Percentiles rank a stretch among this genome's conserved stretches.
These are phyloP conservation scores for Crithidia sp. DNA, from an alignment of 208 protist genomes.

Conservation along the genomic window DNA sequence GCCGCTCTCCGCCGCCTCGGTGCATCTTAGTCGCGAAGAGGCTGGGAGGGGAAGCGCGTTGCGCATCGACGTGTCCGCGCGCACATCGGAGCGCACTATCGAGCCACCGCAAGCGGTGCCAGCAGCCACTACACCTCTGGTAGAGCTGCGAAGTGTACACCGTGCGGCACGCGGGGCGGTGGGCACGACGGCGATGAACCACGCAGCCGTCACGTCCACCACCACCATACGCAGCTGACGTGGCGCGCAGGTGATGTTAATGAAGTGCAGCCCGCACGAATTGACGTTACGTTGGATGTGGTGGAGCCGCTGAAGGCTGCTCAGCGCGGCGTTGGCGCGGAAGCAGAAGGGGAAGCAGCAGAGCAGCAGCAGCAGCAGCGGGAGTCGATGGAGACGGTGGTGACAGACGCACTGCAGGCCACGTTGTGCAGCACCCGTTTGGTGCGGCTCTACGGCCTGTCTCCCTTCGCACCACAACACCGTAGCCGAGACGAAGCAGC, in stretches of 20 bases:
- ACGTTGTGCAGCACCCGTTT: conserved; percentile 23
- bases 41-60: not conserved
- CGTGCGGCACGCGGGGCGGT: not conserved
- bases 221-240: conserved; percentile 3
- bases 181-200: no score
- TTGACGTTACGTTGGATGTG: conserved; percentile 22
- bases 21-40: not conserved
- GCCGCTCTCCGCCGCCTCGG: conserved; percentile 8
- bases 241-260: conserved; percentile 1
- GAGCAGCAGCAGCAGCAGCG: no score
- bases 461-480: not conserved
- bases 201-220: not conserved
- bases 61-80: conserved; percentile 11
- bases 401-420: conserved; percentile 22
- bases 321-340: not conserved
- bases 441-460: conserved; percentile 29
- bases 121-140: not conserved
- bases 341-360: not conserved
- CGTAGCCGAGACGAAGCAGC: not conserved
- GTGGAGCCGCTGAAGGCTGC: conserved; percentile 8
- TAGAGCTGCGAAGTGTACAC: not conserved
- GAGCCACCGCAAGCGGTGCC: not conserved
- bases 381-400: not conserved
- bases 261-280: not conserved
- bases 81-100: not conserved